Evolutionary conservation across 2,329 filamentous ascomycete species (phyloP).

Genomic region (Hymenoscyphus salicellus): DNA sequence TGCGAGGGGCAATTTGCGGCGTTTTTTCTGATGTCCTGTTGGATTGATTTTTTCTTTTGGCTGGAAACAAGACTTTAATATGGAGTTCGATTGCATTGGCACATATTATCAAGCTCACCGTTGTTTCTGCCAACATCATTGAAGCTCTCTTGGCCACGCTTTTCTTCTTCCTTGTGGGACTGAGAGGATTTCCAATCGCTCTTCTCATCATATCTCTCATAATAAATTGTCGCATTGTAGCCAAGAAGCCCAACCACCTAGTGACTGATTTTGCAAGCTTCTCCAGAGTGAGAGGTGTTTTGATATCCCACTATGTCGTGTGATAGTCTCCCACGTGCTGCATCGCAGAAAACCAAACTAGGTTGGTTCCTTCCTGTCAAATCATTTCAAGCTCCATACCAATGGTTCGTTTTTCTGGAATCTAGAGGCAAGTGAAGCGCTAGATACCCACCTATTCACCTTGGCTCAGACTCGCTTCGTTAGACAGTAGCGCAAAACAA

Average conservation of each 20-base stretch:
- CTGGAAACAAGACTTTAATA: neutral
- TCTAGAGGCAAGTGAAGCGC: too few species aligned
- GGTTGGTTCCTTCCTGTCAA: too few species aligned
- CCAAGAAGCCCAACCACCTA: neutral
- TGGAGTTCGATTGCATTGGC: neutral
- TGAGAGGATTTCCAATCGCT: neutral
- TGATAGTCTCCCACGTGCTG: neutral
- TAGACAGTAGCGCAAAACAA: too few species aligned
- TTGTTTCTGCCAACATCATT: neutral
- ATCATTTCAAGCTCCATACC: too few species aligned
- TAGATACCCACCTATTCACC: too few species aligned
- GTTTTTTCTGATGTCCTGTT: neutral
- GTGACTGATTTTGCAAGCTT: neutral
- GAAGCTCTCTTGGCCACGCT: neutral
- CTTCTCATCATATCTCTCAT: neutral
- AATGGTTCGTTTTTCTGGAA: too few species aligned
- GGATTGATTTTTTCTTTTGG: neutral
- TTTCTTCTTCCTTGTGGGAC: neutral
- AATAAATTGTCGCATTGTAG: neutral
- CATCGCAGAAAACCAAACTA: neutral
- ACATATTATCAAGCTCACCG: neutral
- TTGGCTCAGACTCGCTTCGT: too few species aligned
- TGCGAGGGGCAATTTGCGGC: neutral
- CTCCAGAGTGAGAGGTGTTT: neutral
- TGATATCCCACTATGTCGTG: neutral